Evolutionary conservation across 306 rosid genomes (phyloP), one percentile per base, ranked within the genome.

Genomic region (Geum urbanum): DNA sequence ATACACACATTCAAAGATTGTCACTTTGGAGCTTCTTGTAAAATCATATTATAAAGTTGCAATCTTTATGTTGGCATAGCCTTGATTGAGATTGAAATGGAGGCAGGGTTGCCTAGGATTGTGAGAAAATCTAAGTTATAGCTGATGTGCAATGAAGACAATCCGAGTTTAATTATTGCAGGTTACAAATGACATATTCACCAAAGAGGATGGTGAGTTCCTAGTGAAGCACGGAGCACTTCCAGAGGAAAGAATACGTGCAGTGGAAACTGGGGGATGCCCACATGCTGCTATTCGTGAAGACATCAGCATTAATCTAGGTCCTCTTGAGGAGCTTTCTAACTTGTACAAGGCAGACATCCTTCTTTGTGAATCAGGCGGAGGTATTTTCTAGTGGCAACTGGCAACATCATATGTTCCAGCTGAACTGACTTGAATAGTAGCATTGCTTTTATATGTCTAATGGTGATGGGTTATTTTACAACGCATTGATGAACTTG

Each of bases 311-410:
- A 91, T 94, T 67, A 94, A 94, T 81, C 99, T 94, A 66, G 99
- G 99, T 13, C 99, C 99, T 0, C 83, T 94, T 1, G 99, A 94
- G 63, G 95, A 94, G 83, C 97, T 94, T 57, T 94, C 99, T 0
- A 94, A 86, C 75, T 75, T 94, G 59, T 86, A 66, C 63, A 87
- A 83, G 72, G 73, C 99, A 27, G 97, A 94, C 83, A 64, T 94
- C 56, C 96, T 94, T 76, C 97, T 94, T 24, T 94, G 99, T 73
- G 99, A 94, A 89, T 94, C 97, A 7, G 99, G 99, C n/a, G 99
- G 99, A 88, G 99, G 99, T 88, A 69, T 55, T 73, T 46, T 81
- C 53, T 15, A 15, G 37, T 70, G 13, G n/a, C n/a, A n/a, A n/a
- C n/a, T n/a, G n/a, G n/a, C n/a, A n/a, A n/a, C n/a, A n/a, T n/a